A percentile compares a stretch with the other conserved stretches of the same genome.
Evolutionary conservation across 148 eudicot genomes (phyloP).

Genomic region (Chenopodium formosanum): DNA sequence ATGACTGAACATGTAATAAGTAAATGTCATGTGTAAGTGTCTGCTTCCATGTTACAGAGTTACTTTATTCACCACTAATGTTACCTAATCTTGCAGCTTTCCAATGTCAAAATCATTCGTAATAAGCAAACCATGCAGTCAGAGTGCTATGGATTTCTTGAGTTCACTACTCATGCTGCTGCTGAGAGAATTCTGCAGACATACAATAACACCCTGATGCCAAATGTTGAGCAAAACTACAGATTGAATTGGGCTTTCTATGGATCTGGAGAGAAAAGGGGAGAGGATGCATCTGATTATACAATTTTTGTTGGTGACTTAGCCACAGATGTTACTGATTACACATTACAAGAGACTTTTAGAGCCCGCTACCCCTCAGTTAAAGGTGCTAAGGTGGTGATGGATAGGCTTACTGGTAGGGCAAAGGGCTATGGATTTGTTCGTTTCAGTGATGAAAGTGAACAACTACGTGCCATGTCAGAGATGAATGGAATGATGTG

Average conservation of each 20-base stretch:
- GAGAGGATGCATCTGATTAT: conserved; percentile 65
- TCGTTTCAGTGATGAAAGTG: conserved; percentile 77
- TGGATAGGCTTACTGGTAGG: conserved; percentile 75
- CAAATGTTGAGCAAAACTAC: conserved; percentile 69
- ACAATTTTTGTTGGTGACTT: conserved; percentile 93
- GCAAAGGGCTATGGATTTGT: conserved; percentile 97
- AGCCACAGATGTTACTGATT: conserved; percentile 88
- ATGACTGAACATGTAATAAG: neutral
- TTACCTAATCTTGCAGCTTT: conserved; percentile 43
- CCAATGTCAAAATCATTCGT: conserved; percentile 68
- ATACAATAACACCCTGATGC: conserved; percentile 75
- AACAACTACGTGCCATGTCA: conserved; percentile 78
- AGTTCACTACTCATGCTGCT: conserved; percentile 65
- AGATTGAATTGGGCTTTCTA: conserved; percentile 90
- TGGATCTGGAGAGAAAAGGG: conserved; percentile 80
- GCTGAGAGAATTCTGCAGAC: conserved; percentile 75
- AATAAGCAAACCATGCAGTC: conserved; percentile 76
- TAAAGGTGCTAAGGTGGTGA: conserved; percentile 91
- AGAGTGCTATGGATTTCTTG: conserved; percentile 90
- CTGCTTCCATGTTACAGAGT: neutral
- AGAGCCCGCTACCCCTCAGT: conserved; percentile 69
- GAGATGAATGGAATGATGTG: conserved; percentile 91
- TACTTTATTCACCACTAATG: neutral
- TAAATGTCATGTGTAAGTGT: neutral
- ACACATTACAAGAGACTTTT: conserved; percentile 77